Percentiles rank a stretch among this genome's conserved stretches.
Conservation (phyloP, 1,284 basidiomycete genomes). For the Amylostereum areolatum region DNA sequence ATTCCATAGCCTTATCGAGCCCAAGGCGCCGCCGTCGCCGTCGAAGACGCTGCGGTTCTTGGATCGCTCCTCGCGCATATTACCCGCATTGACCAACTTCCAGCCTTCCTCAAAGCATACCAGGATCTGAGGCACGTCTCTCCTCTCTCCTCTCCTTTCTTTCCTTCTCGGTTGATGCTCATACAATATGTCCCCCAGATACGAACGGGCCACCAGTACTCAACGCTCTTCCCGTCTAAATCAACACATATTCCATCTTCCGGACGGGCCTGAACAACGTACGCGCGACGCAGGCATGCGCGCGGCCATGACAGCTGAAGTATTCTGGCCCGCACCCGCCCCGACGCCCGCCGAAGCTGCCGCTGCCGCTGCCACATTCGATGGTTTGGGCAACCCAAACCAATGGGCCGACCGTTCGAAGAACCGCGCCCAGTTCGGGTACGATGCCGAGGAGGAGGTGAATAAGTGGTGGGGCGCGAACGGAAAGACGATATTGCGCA, state of each 20-base stretch:
- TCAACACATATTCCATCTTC: constrained; percentile 47
- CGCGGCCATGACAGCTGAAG: constrained; percentile 35
- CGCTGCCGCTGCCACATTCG: too few species aligned
- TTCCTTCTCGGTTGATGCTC: neutral
- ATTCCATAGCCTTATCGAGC: constrained; percentile 53
- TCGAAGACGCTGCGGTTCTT: constrained; percentile 62
- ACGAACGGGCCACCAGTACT: constrained; percentile 37
- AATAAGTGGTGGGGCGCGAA: constrained; percentile 41
- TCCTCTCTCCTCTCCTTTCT: neutral
- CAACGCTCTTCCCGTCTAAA: constrained; percentile 45
- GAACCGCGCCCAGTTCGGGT: constrained; percentile 37
- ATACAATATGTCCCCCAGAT: constrained; percentile 1
- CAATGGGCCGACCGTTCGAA: constrained; percentile 47
- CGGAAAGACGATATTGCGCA: constrained; percentile 13
- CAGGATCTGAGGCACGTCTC: constrained; percentile 39
- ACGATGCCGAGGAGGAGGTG: constrained; percentile 44
- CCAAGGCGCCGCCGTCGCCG: constrained; percentile 63
- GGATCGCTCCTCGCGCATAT: constrained; percentile 52
- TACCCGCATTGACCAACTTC: constrained; percentile 33
- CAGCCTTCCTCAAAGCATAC: constrained; percentile 44
- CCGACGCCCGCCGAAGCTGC: constrained; percentile 9
- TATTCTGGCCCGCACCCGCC: constrained; percentile 3
- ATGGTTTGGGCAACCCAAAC: constrained; percentile 33
- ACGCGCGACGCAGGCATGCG: constrained; percentile 46
- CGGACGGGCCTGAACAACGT: constrained; percentile 48